Evolutionary conservation across 2,329 filamentous ascomycete species (phyloP), one percentile per base, ranked within the genome.

Genomic region (Juglanconis juglandina): DNA sequence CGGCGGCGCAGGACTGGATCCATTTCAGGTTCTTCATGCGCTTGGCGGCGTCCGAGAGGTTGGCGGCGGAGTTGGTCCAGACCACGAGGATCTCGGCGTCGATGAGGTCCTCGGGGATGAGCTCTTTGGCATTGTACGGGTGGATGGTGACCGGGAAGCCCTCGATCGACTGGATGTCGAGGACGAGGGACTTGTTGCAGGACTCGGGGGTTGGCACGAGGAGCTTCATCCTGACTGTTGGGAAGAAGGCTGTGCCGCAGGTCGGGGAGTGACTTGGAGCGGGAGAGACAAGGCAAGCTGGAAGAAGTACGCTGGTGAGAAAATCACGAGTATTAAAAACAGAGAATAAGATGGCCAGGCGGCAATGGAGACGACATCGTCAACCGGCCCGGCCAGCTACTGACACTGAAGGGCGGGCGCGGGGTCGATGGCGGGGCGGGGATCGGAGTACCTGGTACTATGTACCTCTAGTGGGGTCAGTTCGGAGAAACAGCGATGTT

Each of bases 1-100:
- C 86, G 1, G 86, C 85, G 41, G 86, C 86, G 39, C 88, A 83
- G 0, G 83, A 86, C 68, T 88, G 86, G 71, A 88, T 87, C 85
- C 85, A 88, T 65, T 77, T 77, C 13, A 88, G 77, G 46, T 84
- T 81, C 59, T 77, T 81, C 70, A 87, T 75, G 61, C 81, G 79
- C 54, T 69, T 65, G 2, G 79, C 81, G 53, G 85, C 85, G 68
- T 87, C 82, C 30, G 77, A 72, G 61, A 88, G 83, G 75, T 87
- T 87, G 13, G 74, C 74, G 46, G 82, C 66, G 33, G 75, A 77
- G 77, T 88, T 88, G 70, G 76, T 72, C 86, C 86, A 88, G 5
- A 85, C 86, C 3, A 88, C 75, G 61, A 88, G 79, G 66, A 85
- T 74, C 32, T 84, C 79, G 68, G 86, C 85, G 69, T 88, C 85